Evolutionary conservation across 2,329 filamentous ascomycete species (phyloP), one percentile per base, ranked within the genome.

Genomic region (Botrytis sinoallii): DNA sequence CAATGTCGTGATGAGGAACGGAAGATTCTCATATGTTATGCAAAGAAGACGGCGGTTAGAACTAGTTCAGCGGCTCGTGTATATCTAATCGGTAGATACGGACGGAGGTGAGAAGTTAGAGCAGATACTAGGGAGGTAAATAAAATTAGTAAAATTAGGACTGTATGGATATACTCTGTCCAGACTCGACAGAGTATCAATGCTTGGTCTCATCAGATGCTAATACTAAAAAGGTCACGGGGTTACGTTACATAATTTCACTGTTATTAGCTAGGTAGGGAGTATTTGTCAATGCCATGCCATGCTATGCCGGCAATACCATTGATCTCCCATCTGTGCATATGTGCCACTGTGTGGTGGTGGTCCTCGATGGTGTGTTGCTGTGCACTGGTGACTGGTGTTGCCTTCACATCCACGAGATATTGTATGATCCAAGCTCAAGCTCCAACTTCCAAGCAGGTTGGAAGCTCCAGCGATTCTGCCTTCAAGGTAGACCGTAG

Each of bases 1-100:
- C 46, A 18, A 65, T 71, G 70, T 71, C 29, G 70, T 71, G 70
- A 38, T 16, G 35, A 71, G 44, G 69, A 64, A 71, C 57, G 69
- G 59, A 64, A 64, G 42, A 64, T 40, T 71, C 61, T 38, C 32
- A 46, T 25, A 35, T 57, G 35, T 48, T 38, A 71, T 71, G 69
- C 69, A 71, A 40, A 64, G 69, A 63, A 71, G 69, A 71, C 42
- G 69, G 57, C 42, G 42, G 59, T 40, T 71, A 25, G 40, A 40
- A 42, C 42, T 29, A 16, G 10, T 64, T 64, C 46, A 52, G 69
- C 69, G 69, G 69, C 69, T 71, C 69, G 69, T 71, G 59, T 71
- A 55, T 60, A 20, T 32, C 32, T 59, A 29, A 29, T 64, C 61
- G 40, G 61, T 65, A 32, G 40, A 65, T 29, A 46, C n/a, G 40